Evolutionary conservation across 1,139 yeast species (phyloP).

Genomic region (Kodamaea suecica): DNA sequence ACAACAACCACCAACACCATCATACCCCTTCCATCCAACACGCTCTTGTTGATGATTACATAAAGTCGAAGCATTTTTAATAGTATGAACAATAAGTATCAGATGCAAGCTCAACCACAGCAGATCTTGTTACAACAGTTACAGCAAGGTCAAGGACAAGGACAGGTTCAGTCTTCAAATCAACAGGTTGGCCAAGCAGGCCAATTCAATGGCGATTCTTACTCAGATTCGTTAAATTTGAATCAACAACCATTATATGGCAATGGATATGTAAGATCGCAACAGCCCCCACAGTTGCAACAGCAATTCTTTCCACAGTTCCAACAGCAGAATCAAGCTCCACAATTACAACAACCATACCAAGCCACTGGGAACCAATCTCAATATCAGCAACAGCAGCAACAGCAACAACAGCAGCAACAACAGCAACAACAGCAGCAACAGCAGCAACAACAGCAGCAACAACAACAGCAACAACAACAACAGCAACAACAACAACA

Average conservation of each 20-base stretch:
- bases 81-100: conserved; percentile 28
- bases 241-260: conserved; percentile 14
- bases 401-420: conserved; percentile 6
- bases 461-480: conserved; percentile 6
- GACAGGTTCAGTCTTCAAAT: conserved; percentile 5
- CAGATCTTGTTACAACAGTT: conserved; percentile 46
- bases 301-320: conserved; percentile 26
- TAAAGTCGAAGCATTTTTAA: not conserved
- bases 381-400: conserved; percentile 7
- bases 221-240: conserved; percentile 31
- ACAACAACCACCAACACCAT: too few relatives aligned
- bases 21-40: too few relatives aligned
- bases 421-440: conserved; percentile 25
- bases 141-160: conserved; percentile 33
- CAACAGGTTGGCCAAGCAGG: conserved; percentile 18
- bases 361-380: conserved; percentile 4
- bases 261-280: conserved; percentile 25
- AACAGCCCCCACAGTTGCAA: conserved; percentile 21
- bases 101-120: conserved; percentile 39
- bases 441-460: conserved; percentile 25
- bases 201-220: conserved; percentile 15
- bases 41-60: not conserved
- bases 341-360: conserved; percentile 9
- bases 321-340: conserved; percentile 26
- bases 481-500: conserved; percentile 5